Percentiles rank a stretch among this genome's conserved stretches.
phyloP scores from a whole-genome alignment of 257 asterid genomes.

The Gynochthodes officinalis region DNA sequence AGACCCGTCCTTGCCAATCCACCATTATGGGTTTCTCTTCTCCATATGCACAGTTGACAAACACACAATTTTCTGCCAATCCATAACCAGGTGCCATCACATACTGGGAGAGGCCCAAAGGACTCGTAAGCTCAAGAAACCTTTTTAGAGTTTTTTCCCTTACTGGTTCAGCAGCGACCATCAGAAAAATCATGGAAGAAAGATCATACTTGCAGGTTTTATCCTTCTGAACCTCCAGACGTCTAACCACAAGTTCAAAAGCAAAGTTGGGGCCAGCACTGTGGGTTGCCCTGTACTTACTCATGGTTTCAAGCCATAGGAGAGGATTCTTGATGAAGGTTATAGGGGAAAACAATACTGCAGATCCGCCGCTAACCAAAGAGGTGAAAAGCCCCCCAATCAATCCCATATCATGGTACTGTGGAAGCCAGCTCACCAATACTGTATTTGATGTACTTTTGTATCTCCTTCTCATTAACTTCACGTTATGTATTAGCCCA shows the following conservation, averaged over 20 bases:
- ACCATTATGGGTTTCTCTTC: constrained; percentile 59
- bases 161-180: constrained; percentile 91
- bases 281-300: constrained; percentile 66
- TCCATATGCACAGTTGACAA: constrained; percentile 75
- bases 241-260: constrained; percentile 57
- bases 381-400: constrained; percentile 82
- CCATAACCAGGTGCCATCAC: constrained; percentile 91
- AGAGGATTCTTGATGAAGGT: constrained; percentile 80
- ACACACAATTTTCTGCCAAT: constrained; percentile 84
- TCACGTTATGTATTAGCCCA: constrained; percentile 69
- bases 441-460: constrained; percentile 78
- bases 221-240: constrained; percentile 54
- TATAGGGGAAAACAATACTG: constrained; percentile 69
- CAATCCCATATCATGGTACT: constrained; percentile 86
- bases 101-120: constrained; percentile 65
- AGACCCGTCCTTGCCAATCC: constrained; percentile 85
- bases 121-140: constrained; percentile 55
- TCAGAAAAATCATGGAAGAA: constrained; percentile 63
- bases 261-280: constrained; percentile 90
- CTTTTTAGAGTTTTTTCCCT: constrained; percentile 60
- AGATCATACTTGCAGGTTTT: constrained; percentile 48
- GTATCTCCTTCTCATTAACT: constrained; percentile 64
- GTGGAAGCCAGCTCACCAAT: constrained; percentile 83
- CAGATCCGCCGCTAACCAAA: constrained; percentile 69
- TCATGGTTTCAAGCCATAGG: constrained; percentile 64